A percentile compares a stretch with the other conserved stretches of the same genome.
phyloP scores from a whole-genome alignment of 371 early-diverging fungal genomes.

The Blakeslea trispora region DNA sequence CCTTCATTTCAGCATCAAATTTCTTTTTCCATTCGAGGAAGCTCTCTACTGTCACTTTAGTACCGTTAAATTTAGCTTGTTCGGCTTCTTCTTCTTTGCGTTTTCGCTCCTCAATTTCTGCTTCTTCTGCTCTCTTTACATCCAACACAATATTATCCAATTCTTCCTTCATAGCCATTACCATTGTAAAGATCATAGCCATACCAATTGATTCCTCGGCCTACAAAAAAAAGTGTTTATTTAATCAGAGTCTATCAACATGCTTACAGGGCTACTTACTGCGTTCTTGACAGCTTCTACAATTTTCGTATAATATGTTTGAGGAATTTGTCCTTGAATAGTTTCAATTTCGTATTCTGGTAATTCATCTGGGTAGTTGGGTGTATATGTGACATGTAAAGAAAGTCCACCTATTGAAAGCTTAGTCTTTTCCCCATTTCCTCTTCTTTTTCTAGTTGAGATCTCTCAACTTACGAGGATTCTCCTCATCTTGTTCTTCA shows the following conservation, averaged over 20 bases:
- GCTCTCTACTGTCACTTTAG: slow-evolving; percentile 76
- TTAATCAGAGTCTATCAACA: background rate
- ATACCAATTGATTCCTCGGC: slow-evolving; percentile 85
- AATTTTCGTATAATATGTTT: slow-evolving; percentile 51
- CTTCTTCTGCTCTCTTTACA: slow-evolving; percentile 54
- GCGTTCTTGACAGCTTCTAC: slow-evolving; percentile 44
- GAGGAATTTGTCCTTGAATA: slow-evolving; percentile 49
- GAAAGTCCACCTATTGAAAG: slow-evolving; percentile 45
- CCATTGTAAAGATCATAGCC: slow-evolving; percentile 92
- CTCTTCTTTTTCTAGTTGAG: background rate
- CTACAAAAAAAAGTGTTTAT: slow-evolving; percentile 32
- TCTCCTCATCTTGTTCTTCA: slow-evolving; percentile 59
- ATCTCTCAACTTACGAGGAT: slow-evolving; percentile 43
- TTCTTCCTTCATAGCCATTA: slow-evolving; percentile 74
- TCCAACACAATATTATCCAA: slow-evolving; percentile 64
- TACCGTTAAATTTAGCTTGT: slow-evolving; percentile 78
- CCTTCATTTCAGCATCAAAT: slow-evolving; percentile 77
- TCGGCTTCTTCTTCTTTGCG: slow-evolving; percentile 81
- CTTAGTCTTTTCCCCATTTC: background rate
- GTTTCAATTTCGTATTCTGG: slow-evolving; percentile 71
- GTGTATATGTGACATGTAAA: slow-evolving; percentile 79
- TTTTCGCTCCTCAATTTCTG: slow-evolving; percentile 58
- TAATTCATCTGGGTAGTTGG: slow-evolving; percentile 84
- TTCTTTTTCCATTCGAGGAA: slow-evolving; percentile 81
- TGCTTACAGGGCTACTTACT: slow-evolving; percentile 43